Percentiles rank a stretch among this genome's conserved stretches.
These are phyloP conservation scores for Debaryomyces hansenii DNA, from an alignment of 805 yeast species.

Conservation along the genomic window DNA sequence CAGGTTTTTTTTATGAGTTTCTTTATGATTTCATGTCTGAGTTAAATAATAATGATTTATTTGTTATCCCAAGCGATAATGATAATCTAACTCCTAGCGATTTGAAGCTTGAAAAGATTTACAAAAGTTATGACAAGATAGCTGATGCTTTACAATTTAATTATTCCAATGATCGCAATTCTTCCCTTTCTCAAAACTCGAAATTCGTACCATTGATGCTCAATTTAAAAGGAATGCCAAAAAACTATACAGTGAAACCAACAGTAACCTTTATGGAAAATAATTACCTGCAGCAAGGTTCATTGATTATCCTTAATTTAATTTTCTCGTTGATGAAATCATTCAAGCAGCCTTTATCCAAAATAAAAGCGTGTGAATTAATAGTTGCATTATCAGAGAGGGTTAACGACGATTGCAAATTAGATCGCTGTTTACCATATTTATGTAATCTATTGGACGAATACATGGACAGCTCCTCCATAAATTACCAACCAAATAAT, in stretches of 20 bases:
- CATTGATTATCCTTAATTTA: conserved; percentile 57
- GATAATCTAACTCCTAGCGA: conserved; percentile 30
- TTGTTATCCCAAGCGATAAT: conserved; percentile 11
- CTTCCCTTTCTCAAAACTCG: not conserved
- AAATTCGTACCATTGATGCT: conserved; percentile 37
- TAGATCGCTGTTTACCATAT: conserved; percentile 85
- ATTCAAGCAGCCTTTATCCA: conserved; percentile 56
- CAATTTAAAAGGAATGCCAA: conserved; percentile 52
- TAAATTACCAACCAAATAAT: not conserved
- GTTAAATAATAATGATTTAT: conserved; percentile 24
- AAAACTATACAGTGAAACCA: conserved; percentile 41
- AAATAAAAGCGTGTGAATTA: conserved; percentile 72
- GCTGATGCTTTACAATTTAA: conserved; percentile 21
- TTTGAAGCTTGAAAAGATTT: conserved; percentile 58
- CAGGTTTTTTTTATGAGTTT: conserved; percentile 65
- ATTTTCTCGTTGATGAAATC: conserved; percentile 62
- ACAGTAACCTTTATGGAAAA: conserved; percentile 21
- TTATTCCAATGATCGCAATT: conserved; percentile 12
- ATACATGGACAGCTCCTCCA: conserved; percentile 19
- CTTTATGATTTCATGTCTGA: conserved; percentile 61
- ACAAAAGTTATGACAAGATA: conserved; percentile 55
- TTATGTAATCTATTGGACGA: conserved; percentile 73
- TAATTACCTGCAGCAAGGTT: conserved; percentile 41
- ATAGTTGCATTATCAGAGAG: conserved; percentile 74
- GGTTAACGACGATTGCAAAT: conserved; percentile 76